phyloP scores from a whole-genome alignment of 768 basidiomycete species.

The Collybia mongolica region DNA sequence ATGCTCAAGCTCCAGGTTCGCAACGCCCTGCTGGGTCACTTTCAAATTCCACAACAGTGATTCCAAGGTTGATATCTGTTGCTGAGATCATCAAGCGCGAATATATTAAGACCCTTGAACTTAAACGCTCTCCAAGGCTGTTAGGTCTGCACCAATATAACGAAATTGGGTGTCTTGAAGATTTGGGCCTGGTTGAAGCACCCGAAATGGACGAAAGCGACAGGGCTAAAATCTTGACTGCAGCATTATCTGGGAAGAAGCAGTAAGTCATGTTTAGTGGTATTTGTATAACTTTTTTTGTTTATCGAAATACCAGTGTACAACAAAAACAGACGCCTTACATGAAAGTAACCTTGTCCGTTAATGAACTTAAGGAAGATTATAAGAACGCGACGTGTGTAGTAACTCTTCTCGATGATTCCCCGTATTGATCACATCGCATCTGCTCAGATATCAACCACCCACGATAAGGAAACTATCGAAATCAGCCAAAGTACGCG shows the following conservation, averaged over 20 bases:
- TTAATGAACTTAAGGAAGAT: slow-evolving; percentile 30
- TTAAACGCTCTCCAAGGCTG: slow-evolving; percentile 35
- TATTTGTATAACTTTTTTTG: not conserved
- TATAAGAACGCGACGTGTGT: slow-evolving; percentile 52
- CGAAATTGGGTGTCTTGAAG: slow-evolving; percentile 58
- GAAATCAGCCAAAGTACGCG: slow-evolving; percentile 55
- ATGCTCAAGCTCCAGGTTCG: slow-evolving; percentile 2
- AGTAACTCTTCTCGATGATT: not conserved
- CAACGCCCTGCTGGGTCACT: slow-evolving; percentile 14
- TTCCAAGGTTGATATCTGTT: slow-evolving; percentile 71
- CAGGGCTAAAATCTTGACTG: slow-evolving; percentile 32
- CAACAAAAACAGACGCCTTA: slow-evolving; percentile 59
- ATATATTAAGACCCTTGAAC: slow-evolving; percentile 54
- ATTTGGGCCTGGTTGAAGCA: slow-evolving; percentile 21
- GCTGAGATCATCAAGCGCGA: slow-evolving; percentile 87
- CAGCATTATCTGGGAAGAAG: slow-evolving; percentile 57
- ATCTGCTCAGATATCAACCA: slow-evolving; percentile 49
- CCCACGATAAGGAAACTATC: slow-evolving; percentile 52
- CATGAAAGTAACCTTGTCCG: slow-evolving; percentile 69
- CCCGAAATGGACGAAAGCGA: slow-evolving; percentile 23
- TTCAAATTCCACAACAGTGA: slow-evolving; percentile 34
- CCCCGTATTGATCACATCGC: not conserved
- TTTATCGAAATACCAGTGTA: slow-evolving; percentile 33
- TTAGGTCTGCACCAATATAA: slow-evolving; percentile 78
- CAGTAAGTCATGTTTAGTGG: slow-evolving; percentile 45